Evolutionary conservation across 257 asterid genomes (phyloP).

Genomic region (Solanum sparsipilum): DNA sequence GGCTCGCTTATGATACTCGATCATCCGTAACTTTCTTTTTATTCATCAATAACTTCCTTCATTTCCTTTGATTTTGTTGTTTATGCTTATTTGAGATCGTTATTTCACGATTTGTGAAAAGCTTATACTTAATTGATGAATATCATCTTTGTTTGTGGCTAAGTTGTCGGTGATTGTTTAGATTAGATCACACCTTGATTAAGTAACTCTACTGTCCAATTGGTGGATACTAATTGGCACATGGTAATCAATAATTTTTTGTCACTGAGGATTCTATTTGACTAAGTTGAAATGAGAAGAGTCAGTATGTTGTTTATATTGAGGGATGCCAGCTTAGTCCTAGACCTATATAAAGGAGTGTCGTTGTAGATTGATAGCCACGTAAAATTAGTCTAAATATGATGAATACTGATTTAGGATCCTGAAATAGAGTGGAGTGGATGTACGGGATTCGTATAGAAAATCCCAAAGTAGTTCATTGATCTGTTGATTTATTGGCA

Average conservation of each 20-base stretch:
- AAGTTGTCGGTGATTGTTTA: neutral
- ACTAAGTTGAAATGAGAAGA: neutral
- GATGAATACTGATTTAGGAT: neutral
- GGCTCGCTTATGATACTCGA: conserved; percentile 87
- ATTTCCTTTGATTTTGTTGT: neutral
- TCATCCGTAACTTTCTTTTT: conserved; percentile 45
- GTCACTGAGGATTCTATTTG: neutral
- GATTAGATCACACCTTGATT: neutral
- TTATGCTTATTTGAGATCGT: neutral
- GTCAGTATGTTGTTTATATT: neutral
- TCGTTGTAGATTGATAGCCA: neutral
- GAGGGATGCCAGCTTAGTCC: neutral
- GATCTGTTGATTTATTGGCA: neutral
- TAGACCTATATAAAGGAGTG: neutral
- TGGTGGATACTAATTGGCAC: neutral
- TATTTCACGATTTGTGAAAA: neutral
- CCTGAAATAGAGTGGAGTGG: neutral
- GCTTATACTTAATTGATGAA: neutral
- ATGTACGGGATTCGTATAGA: neutral
- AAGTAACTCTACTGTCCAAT: neutral
- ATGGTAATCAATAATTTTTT: neutral
- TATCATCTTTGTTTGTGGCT: neutral
- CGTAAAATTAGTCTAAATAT: neutral
- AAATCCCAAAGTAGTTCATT: neutral
- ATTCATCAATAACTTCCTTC: neutral